These are phyloP conservation scores for Russula olivacea DNA, from an alignment of 768 basidiomycete species.

Conservation along the genomic window DNA sequence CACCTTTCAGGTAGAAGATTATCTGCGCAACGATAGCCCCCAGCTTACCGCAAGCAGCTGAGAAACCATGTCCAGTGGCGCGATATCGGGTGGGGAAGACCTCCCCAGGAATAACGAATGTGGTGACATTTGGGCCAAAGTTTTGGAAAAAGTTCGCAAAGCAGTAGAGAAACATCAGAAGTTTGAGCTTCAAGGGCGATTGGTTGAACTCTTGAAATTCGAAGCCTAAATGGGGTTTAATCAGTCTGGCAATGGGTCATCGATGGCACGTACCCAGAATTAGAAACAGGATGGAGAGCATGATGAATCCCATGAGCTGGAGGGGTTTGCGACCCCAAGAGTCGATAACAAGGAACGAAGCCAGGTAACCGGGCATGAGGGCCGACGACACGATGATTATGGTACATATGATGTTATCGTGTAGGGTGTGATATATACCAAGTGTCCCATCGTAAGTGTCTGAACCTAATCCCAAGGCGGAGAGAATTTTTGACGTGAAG, in stretches of 20 bases:
- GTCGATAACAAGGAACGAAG: constrained; percentile 61
- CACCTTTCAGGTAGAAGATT: constrained; percentile 28
- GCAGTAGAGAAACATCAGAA: constrained; percentile 38
- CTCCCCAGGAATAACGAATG: constrained; percentile 42
- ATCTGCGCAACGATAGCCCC: constrained; percentile 41
- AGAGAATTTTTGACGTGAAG: constrained; percentile 44
- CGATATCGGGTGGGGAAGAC: constrained; percentile 44
- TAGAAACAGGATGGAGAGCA: constrained; percentile 61
- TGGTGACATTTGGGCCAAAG: constrained; percentile 42
- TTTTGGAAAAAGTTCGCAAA: constrained; percentile 41
- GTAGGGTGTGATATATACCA: constrained; percentile 45
- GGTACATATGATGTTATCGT: constrained; percentile 66
- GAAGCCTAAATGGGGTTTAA: constrained; percentile 26
- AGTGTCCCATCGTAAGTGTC: constrained; percentile 32
- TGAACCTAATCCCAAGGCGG: constrained; percentile 53
- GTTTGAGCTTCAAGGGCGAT: constrained; percentile 27
- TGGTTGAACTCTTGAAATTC: constrained; percentile 29
- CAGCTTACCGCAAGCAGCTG: constrained; percentile 41
- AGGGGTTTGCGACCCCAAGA: constrained; percentile 77
- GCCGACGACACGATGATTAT: constrained; percentile 70
- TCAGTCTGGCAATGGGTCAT: not conserved
- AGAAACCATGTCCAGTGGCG: constrained; percentile 40
- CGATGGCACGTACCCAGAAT: constrained; percentile 50
- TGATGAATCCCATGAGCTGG: constrained; percentile 69
- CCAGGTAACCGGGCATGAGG: constrained; percentile 77